Percentiles rank a stretch among this genome's conserved stretches.
These are phyloP conservation scores for Casuarina glauca DNA, from an alignment of 306 rosid species.

Conservation along the genomic window DNA sequence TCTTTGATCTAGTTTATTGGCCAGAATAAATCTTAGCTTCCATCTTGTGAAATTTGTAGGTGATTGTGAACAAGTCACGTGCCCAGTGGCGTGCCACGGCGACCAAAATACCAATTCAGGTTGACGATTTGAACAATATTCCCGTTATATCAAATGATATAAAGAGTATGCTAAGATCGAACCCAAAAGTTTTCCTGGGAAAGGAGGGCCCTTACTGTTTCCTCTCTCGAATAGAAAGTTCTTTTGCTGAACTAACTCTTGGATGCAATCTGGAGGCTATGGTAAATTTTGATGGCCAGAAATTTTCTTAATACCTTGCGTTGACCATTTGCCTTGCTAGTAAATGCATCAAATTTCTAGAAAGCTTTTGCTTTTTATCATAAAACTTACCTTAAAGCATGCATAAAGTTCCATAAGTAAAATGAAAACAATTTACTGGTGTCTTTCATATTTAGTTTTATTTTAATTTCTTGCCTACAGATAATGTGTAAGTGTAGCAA, in stretches of 20 bases:
- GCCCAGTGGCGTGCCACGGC: constrained; percentile 69
- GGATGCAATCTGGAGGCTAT: constrained; percentile 82
- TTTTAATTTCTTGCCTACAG: constrained; percentile 2
- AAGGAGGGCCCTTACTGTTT: constrained; percentile 80
- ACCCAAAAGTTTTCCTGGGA: constrained; percentile 71
- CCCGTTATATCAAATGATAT: constrained; percentile 62
- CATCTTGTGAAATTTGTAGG: constrained; percentile 44
- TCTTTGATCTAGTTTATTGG: no score
- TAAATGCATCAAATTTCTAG: constrained; percentile 20
- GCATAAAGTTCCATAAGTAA: background rate
- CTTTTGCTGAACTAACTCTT: constrained; percentile 68
- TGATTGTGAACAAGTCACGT: constrained; percentile 86
- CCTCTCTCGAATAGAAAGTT: constrained; percentile 68
- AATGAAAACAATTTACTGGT: background rate
- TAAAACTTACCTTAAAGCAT: background rate
- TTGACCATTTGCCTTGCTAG: constrained; percentile 11
- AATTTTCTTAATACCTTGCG: constrained; percentile 12
- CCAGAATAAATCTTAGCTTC: background rate
- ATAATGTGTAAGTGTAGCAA: background rate
- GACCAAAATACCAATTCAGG: constrained; percentile 64
- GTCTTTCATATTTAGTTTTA: constrained; percentile 7
- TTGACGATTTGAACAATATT: constrained; percentile 62
- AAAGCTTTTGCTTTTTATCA: constrained; percentile 4
- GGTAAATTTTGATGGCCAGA: constrained; percentile 43
- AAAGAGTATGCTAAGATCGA: constrained; percentile 63